Evolutionary conservation across 140 eudicot genomes (phyloP).

Genomic region (Ambrosia hybrid): DNA sequence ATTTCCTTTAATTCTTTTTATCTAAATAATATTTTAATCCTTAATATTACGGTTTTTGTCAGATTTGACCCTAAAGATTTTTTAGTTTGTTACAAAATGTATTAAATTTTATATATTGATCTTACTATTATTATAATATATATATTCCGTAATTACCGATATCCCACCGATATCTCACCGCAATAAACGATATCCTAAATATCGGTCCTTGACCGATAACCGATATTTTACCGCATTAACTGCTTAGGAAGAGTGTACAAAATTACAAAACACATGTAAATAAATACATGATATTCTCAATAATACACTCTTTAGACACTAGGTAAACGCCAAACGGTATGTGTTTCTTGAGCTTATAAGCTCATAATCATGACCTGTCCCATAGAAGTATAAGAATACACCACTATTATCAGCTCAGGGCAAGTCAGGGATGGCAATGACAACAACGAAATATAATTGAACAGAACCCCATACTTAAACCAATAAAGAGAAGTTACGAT

Average conservation of each 20-base stretch:
- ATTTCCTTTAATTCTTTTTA: too few relatives aligned
- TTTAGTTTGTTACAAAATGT: too few relatives aligned
- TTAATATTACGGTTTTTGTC: too few relatives aligned
- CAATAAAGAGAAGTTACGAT: not conserved
- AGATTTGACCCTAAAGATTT: too few relatives aligned
- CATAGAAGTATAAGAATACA: not conserved
- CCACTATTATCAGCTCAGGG: not conserved
- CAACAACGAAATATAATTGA: not conserved
- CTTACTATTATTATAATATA: too few relatives aligned
- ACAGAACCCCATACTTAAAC: not conserved
- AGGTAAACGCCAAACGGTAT: not conserved
- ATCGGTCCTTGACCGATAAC: too few relatives aligned
- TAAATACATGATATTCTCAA: not conserved
- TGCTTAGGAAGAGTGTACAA: not conserved
- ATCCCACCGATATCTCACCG: too few relatives aligned
- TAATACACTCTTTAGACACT: not conserved
- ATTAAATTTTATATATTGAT: too few relatives aligned
- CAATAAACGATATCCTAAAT: too few relatives aligned
- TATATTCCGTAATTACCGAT: too few relatives aligned
- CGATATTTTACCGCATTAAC: too few relatives aligned
- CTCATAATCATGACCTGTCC: not conserved
- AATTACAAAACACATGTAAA: not conserved
- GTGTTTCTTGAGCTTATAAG: not conserved
- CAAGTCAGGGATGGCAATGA: not conserved
- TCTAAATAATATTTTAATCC: too few relatives aligned